Conservation (phyloP, 2,329 filamentous ascomycete species). For the Pochonia chlamydosporia region DNA sequence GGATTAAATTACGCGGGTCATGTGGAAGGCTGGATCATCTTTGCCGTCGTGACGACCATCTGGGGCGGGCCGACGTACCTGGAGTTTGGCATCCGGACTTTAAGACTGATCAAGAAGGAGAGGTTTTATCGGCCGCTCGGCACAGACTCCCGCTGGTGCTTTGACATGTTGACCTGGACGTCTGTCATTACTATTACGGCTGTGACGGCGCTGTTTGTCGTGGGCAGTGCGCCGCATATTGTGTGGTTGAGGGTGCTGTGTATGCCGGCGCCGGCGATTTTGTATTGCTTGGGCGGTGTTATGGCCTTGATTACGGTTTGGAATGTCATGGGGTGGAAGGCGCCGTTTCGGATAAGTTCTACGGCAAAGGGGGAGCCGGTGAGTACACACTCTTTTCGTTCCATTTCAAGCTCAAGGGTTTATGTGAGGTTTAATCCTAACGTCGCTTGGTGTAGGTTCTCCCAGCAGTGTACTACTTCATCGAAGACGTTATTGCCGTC, state of each 20-base stretch:
- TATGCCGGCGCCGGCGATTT: conserved; percentile 45
- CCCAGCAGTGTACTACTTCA: conserved; percentile 57
- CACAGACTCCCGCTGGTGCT: conserved; percentile 39
- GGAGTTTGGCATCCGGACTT: conserved; percentile 43
- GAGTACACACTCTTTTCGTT: not conserved
- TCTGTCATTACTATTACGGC: conserved; percentile 40
- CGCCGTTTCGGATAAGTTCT: conserved; percentile 59
- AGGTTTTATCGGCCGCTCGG: conserved; percentile 46
- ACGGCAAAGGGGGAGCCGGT: conserved; percentile 48
- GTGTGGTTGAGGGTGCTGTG: conserved; percentile 44
- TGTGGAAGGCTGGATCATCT: conserved; percentile 37
- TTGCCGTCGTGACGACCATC: conserved; percentile 48
- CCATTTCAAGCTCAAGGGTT: not conserved
- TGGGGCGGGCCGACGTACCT: conserved; percentile 50
- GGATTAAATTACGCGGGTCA: conserved; percentile 36
- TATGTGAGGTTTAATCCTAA: too few relatives aligned
- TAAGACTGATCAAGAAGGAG: conserved; percentile 42
- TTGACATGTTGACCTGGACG: conserved; percentile 43
- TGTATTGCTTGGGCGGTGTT: conserved; percentile 40
- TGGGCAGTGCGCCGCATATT: conserved; percentile 43
- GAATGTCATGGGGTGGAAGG: conserved; percentile 32
- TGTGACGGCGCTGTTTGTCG: conserved; percentile 44
- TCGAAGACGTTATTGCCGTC: conserved; percentile 63
- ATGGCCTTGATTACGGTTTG: conserved; percentile 31
- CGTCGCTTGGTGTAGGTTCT: conserved; percentile 36